Evolutionary conservation across 176 grass and related monocot species (phyloP).

Genomic region (Carex parvula): DNA sequence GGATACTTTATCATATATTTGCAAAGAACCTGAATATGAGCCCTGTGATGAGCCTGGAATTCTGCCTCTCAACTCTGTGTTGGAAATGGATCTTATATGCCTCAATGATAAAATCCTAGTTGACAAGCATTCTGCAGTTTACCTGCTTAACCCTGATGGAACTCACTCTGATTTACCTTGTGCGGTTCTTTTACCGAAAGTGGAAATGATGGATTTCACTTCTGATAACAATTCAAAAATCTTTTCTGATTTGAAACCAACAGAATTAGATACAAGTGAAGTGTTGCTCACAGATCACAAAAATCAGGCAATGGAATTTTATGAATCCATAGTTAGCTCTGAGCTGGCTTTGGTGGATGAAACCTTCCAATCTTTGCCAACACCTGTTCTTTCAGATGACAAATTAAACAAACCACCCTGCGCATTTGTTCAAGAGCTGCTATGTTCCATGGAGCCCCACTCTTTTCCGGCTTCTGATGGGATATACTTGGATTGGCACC

Average conservation of each 20-base stretch:
- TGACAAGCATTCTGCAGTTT: slow-evolving; percentile 56
- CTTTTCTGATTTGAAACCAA: slow-evolving; percentile 44
- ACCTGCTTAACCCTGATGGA: slow-evolving; percentile 57
- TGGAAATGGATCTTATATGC: slow-evolving; percentile 71
- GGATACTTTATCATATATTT: slow-evolving; percentile 59
- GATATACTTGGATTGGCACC: slow-evolving; percentile 98
- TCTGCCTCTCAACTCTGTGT: slow-evolving; percentile 40
- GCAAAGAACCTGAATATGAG: slow-evolving; percentile 34
- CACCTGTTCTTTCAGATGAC: slow-evolving; percentile 67
- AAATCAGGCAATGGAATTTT: slow-evolving; percentile 37
- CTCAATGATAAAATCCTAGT: slow-evolving; percentile 56
- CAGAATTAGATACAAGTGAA: slow-evolving; percentile 43
- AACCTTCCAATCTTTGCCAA: slow-evolving; percentile 79
- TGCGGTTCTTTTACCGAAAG: slow-evolving; percentile 60
- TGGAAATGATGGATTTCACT: slow-evolving; percentile 63
- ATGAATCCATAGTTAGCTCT: slow-evolving; percentile 76
- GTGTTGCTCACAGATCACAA: slow-evolving; percentile 53
- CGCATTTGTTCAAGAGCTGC: slow-evolving; percentile 37
- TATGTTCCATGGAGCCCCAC: slow-evolving; percentile 50
- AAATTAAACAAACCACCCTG: slow-evolving; percentile 38
- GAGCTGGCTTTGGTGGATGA: slow-evolving; percentile 72
- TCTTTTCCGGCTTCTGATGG: slow-evolving; percentile 59
- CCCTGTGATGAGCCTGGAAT: slow-evolving; percentile 35
- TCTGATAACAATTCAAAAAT: slow-evolving; percentile 46
- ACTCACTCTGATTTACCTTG: slow-evolving; percentile 52